These are phyloP conservation scores for Beta macrorhiza DNA, from an alignment of 179 eudicot genomes.

Conservation along the genomic window DNA sequence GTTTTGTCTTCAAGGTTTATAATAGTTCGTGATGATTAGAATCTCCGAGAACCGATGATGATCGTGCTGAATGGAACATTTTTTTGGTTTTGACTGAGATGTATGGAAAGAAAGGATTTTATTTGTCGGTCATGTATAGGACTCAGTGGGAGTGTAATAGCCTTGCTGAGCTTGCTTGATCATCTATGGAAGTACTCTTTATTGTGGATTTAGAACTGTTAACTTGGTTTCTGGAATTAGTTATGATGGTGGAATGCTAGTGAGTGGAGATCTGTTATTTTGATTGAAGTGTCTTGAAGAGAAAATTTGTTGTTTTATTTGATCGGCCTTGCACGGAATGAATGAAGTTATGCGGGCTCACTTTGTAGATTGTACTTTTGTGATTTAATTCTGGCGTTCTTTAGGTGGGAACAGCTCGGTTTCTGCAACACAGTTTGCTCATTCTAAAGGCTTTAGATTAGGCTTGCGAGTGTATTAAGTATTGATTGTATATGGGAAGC, in stretches of 20 bases:
- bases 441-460: too few relatives aligned
- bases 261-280: not conserved
- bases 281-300: not conserved
- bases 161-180: not conserved
- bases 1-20: not conserved
- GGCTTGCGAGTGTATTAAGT: not conserved
- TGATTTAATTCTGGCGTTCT: not conserved
- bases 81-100: not conserved
- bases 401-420: not conserved
- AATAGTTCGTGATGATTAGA: not conserved
- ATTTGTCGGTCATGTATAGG: not conserved
- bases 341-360: not conserved
- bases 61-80: not conserved
- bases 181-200: not conserved
- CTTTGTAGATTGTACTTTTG: not conserved
- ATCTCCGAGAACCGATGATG: not conserved
- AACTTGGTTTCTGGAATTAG: not conserved
- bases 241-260: not conserved
- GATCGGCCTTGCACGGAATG: not conserved
- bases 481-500: too few relatives aligned
- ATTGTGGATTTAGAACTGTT: not conserved
- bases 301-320: not conserved
- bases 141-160: not conserved
- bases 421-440: not conserved
- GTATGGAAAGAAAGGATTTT: not conserved